These are phyloP conservation scores for Termitomyces titanicus DNA, from an alignment of 768 basidiomycete genomes.

Conservation along the genomic window DNA sequence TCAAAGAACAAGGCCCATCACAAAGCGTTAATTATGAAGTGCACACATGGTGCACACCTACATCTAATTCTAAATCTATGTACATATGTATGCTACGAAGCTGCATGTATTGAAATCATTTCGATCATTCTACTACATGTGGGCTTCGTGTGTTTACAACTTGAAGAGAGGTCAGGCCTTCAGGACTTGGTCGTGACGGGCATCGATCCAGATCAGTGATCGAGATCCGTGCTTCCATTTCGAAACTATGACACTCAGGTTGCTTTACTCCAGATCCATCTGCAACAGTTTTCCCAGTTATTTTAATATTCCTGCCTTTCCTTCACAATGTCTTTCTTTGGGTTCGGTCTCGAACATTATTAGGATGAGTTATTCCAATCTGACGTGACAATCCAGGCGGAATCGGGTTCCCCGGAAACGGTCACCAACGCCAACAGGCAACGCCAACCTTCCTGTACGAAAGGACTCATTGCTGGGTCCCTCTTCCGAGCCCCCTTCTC, in stretches of 20 bases:
- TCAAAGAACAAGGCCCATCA: background rate
- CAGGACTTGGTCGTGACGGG: too few relatives aligned
- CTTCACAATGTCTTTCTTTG: slow-evolving; percentile 33
- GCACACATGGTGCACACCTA: too few relatives aligned
- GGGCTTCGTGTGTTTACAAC: too few relatives aligned
- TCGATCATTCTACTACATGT: too few relatives aligned
- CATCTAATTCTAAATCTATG: too few relatives aligned
- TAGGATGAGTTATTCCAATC: slow-evolving; percentile 8
- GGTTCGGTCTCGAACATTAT: slow-evolving; percentile 17
- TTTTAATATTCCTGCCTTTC: slow-evolving; percentile 6
- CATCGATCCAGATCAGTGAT: too few relatives aligned
- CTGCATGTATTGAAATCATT: too few relatives aligned
- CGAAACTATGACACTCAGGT: background rate
- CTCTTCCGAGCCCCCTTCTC: slow-evolving; percentile 37
- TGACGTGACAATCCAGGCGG: slow-evolving; percentile 17
- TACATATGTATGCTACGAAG: too few relatives aligned
- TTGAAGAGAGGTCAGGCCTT: too few relatives aligned
- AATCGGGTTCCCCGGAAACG: slow-evolving; percentile 33
- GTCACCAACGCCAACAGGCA: slow-evolving; percentile 33
- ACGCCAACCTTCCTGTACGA: slow-evolving; percentile 18
- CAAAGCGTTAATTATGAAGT: too few relatives aligned
- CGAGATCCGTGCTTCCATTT: background rate
- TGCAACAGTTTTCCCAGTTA: background rate
- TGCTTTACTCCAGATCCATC: background rate
- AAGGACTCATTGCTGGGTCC: slow-evolving; percentile 27